Evolutionary conservation across 371 early-diverging fungal genomes (phyloP).

Genomic region (Rhizopus delemar): DNA sequence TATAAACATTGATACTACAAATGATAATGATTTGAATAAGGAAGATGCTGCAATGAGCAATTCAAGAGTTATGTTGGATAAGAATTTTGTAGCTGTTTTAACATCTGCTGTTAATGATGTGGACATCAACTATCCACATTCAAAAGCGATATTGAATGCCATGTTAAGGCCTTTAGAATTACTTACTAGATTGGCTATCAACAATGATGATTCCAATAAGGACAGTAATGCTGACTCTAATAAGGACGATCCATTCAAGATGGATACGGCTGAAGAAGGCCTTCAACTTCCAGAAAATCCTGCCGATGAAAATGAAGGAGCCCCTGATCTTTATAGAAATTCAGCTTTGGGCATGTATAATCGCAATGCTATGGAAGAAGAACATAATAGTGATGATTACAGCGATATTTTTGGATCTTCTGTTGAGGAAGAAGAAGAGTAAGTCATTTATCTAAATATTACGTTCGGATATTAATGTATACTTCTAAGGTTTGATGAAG

Average conservation of each 20-base stretch:
- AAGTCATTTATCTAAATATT: constrained; percentile 29
- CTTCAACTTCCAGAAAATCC: constrained; percentile 25
- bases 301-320: constrained; percentile 50
- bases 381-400: constrained; percentile 35
- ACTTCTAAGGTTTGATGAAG: constrained; percentile 57
- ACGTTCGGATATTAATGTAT: constrained; percentile 25
- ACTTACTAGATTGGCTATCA: constrained; percentile 85
- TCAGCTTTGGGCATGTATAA: constrained; percentile 88
- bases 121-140: constrained; percentile 87
- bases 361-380: constrained; percentile 64
- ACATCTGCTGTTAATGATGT: constrained; percentile 81
- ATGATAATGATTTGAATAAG: constrained; percentile 8
- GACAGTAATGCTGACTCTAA: constrained; percentile 41
- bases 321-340: constrained; percentile 86
- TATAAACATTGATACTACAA: constrained; percentile 3
- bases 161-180: constrained; percentile 87
- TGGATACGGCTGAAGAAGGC: constrained; percentile 33
- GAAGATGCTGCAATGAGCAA: constrained; percentile 66
- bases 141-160: constrained; percentile 70
- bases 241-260: constrained; percentile 38
- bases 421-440: constrained; percentile 65
- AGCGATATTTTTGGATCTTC: constrained; percentile 58
- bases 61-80: constrained; percentile 88
- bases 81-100: constrained; percentile 79
- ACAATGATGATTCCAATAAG: constrained; percentile 62